phyloP scores from a whole-genome alignment of 306 rosid species.

The Corylus americana region DNA sequence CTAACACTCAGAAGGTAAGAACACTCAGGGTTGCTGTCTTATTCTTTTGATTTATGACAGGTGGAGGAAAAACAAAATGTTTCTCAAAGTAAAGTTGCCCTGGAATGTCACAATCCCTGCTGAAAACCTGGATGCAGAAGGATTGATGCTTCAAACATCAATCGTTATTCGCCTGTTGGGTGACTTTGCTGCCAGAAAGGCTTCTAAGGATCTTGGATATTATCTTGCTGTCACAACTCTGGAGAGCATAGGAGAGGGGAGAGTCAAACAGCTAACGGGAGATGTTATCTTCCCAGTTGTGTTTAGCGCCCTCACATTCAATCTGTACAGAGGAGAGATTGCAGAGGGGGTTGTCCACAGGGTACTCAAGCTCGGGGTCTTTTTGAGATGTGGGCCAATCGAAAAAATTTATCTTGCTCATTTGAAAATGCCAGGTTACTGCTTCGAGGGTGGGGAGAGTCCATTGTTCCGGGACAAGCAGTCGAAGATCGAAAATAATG shows the following conservation, averaged over 20 bases:
- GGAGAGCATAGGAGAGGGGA: constrained; percentile 82
- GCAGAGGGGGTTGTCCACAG: constrained; percentile 75
- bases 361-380: constrained; percentile 84
- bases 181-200: constrained; percentile 67
- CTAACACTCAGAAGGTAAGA: not conserved
- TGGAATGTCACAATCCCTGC: constrained; percentile 81
- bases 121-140: constrained; percentile 55
- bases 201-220: constrained; percentile 75
- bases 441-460: constrained; percentile 65
- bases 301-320: constrained; percentile 71
- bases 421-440: constrained; percentile 73
- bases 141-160: constrained; percentile 68
- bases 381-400: constrained; percentile 78
- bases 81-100: constrained; percentile 68
- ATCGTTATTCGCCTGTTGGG: constrained; percentile 56
- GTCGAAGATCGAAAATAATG: constrained; percentile 67
- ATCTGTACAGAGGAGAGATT: constrained; percentile 77
- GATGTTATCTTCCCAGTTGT: constrained; percentile 81
- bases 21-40: not conserved
- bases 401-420: constrained; percentile 66
- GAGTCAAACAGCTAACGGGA: constrained; percentile 70
- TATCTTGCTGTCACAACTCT: constrained; percentile 67
- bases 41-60: constrained; percentile 30
- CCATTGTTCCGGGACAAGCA: constrained; percentile 61
- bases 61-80: constrained; percentile 41